These are phyloP conservation scores for Peronospora tabacina DNA, from an alignment of 352 stramenopile species.

Conservation along the genomic window DNA sequence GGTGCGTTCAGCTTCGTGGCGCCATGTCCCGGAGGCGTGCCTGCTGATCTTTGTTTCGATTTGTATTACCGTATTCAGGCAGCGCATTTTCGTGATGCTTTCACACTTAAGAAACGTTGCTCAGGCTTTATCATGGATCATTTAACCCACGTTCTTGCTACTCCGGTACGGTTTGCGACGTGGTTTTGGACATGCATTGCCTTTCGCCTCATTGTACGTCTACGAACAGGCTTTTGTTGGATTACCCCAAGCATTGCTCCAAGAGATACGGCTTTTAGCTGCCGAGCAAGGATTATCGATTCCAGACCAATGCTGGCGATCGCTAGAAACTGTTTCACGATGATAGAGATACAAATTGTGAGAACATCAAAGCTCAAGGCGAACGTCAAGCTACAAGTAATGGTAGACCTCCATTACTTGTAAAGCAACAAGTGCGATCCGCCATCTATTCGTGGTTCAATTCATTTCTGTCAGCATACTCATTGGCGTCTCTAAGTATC, in stretches of 20 bases:
- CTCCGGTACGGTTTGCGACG: conserved; percentile 29
- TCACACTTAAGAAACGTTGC: conserved; percentile 72
- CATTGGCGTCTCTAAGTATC: conserved; percentile 91
- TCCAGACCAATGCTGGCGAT: conserved; percentile 28
- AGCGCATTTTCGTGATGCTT: conserved; percentile 59
- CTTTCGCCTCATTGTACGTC: not conserved
- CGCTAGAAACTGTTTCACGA: conserved; percentile 8
- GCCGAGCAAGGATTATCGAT: conserved; percentile 61
- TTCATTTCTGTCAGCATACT: conserved; percentile 88
- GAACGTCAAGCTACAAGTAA: no score
- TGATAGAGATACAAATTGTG: not conserved
- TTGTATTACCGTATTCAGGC: conserved; percentile 28
- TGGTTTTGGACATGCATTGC: not conserved
- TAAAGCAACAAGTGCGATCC: not conserved
- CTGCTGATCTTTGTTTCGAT: not conserved
- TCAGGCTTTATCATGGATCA: conserved; percentile 77
- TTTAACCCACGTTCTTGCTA: conserved; percentile 68
- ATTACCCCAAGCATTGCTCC: conserved; percentile 50
- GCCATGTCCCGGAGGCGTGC: not conserved
- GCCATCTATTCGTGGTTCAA: conserved; percentile 31
- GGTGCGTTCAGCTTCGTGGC: conserved; percentile 17
- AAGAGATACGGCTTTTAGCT: conserved; percentile 65
- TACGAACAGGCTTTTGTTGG: conserved; percentile 45
- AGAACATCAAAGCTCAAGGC: not conserved
- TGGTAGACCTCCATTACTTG: not conserved